Conservation (phyloP, 1,284 basidiomycete species). For the Inonotus hispidus region DNA sequence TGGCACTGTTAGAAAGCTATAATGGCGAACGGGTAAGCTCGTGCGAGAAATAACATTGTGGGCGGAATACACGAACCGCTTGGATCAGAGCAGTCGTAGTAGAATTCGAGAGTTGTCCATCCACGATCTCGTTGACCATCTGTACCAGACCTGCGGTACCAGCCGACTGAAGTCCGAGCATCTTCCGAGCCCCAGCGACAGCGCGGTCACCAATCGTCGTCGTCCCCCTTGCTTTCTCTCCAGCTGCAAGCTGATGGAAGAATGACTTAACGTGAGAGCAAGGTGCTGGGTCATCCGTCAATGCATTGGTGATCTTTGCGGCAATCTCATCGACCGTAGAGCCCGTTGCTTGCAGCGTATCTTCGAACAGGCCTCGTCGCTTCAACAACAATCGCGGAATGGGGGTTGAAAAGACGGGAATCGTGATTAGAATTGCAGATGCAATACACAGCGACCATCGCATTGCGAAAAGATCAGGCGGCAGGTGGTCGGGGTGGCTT, state of each 20-base stretch:
- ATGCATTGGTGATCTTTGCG: constrained; percentile 15
- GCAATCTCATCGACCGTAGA: constrained; percentile 14
- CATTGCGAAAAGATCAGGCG: constrained; percentile 1
- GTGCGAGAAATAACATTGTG: background rate
- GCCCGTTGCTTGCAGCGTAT: constrained; percentile 14
- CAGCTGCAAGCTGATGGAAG: constrained; percentile 15
- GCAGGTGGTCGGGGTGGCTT: background rate
- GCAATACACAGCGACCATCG: constrained; percentile 16
- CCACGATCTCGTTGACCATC: constrained; percentile 19
- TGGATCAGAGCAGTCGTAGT: constrained; percentile 18
- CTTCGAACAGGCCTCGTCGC: constrained; percentile 16
- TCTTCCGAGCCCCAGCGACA: constrained; percentile 24
- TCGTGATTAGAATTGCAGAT: constrained; percentile 16
- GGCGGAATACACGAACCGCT: background rate
- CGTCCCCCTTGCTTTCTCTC: constrained; percentile 19
- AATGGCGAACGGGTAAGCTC: background rate
- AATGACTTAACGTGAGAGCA: constrained; percentile 17
- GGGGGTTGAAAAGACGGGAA: constrained; percentile 18
- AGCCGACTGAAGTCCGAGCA: constrained; percentile 18
- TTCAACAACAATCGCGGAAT: constrained; percentile 16
- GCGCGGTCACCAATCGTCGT: constrained; percentile 21
- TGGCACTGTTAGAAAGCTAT: constrained; percentile 17
- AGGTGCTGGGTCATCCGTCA: constrained; percentile 16
- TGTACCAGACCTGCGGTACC: constrained; percentile 19
- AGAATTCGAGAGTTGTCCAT: constrained; percentile 17